phyloP scores from a whole-genome alignment of 1,139 yeast species.

The Lodderomyces beijingensis region DNA sequence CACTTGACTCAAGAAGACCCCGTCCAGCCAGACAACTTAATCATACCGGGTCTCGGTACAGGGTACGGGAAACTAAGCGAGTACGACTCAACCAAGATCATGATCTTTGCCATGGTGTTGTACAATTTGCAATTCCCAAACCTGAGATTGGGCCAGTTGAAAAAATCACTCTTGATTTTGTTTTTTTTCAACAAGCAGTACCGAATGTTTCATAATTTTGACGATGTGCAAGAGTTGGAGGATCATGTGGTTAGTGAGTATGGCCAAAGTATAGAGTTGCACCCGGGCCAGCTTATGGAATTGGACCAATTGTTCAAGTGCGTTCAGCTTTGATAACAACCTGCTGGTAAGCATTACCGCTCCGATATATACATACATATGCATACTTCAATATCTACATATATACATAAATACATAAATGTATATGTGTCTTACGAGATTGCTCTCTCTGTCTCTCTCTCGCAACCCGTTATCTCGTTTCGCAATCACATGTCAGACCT shows the following conservation, averaged over 20 bases:
- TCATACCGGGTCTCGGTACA: slow-evolving; percentile 29
- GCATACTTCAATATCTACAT: neutral
- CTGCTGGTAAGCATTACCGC: neutral
- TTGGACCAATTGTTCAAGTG: slow-evolving; percentile 15
- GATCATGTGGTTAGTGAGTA: slow-evolving; percentile 10
- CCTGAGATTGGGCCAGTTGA: slow-evolving; percentile 7
- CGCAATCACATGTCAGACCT: no score
- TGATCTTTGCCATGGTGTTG: slow-evolving; percentile 19
- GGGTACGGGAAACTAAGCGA: slow-evolving; percentile 23
- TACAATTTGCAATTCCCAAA: slow-evolving; percentile 13
- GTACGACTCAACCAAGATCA: slow-evolving; percentile 16
- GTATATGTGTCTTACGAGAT: no score
- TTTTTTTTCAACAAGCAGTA: slow-evolving; percentile 21
- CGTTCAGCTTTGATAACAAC: slow-evolving; percentile 7
- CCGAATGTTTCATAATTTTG: slow-evolving; percentile 12
- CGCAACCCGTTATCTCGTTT: no score
- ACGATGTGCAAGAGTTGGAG: slow-evolving; percentile 14
- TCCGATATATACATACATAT: no score
- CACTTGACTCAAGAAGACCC: slow-evolving; percentile 2
- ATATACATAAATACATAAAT: slow-evolving; percentile 1
- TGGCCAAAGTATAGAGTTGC: slow-evolving; percentile 9
- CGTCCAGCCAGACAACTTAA: slow-evolving; percentile 9
- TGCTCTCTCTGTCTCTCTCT: no score
- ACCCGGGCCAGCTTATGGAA: slow-evolving; percentile 10
- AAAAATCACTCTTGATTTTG: slow-evolving; percentile 16